A percentile compares a stretch with the other conserved stretches of the same genome.
Evolutionary conservation across 2,329 filamentous ascomycete genomes (phyloP).

Genomic region (Daldinia eschscholtzii): DNA sequence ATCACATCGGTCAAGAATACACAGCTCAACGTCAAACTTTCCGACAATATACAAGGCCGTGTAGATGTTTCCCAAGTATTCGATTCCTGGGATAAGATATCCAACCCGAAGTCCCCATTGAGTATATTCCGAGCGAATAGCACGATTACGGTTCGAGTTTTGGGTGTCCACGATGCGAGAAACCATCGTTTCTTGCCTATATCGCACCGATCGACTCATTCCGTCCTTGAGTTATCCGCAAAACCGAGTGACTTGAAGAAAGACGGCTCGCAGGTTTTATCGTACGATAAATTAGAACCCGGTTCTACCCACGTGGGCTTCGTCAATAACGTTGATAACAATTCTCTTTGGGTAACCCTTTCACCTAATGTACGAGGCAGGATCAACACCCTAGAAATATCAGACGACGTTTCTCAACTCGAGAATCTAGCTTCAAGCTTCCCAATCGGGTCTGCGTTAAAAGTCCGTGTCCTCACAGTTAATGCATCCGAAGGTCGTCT

Average conservation of each 20-base stretch:
- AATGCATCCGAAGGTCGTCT: constrained; percentile 80
- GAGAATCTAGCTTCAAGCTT: constrained; percentile 83
- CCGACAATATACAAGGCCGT: constrained; percentile 90
- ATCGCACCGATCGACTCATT: constrained; percentile 83
- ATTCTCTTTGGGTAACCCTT: constrained; percentile 90
- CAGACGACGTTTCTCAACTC: constrained; percentile 85
- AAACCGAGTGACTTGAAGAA: constrained; percentile 76
- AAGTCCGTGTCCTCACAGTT: constrained; percentile 80
- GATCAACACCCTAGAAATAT: constrained; percentile 84
- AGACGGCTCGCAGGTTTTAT: constrained; percentile 64
- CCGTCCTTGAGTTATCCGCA: constrained; percentile 87
- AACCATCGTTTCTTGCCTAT: constrained; percentile 94
- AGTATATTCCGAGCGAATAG: constrained; percentile 78
- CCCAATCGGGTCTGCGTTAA: constrained; percentile 89
- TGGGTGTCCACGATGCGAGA: constrained; percentile 90
- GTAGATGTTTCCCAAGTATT: constrained; percentile 93
- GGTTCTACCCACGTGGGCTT: constrained; percentile 83
- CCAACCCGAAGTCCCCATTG: constrained; percentile 85
- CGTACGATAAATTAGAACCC: constrained; percentile 77
- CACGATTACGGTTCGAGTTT: constrained; percentile 77
- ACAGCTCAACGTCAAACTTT: constrained; percentile 90
- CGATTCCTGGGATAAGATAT: constrained; percentile 87
- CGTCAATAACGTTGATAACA: constrained; percentile 87
- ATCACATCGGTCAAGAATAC: constrained; percentile 90
- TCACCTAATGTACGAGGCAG: constrained; percentile 89